Evolutionary conservation across 306 rosid species (phyloP).

Genomic region (Cicer judaicum): DNA sequence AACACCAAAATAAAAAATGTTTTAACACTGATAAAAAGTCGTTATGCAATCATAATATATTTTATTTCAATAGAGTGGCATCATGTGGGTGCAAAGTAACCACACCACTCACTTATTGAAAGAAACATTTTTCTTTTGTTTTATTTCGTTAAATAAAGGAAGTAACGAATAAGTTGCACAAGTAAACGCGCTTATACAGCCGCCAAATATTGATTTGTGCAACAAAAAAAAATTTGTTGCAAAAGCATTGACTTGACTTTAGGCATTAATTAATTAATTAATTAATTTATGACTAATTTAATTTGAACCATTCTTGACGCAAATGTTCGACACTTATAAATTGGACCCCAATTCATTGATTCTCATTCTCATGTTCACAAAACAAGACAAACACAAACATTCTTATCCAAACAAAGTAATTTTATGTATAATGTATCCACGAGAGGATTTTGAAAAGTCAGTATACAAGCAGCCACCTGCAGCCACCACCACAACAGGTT

Average conservation of each 20-base stretch:
- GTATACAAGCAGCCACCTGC: background rate
- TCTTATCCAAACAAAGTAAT: background rate
- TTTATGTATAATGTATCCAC: background rate
- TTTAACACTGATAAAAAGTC: too few species aligned
- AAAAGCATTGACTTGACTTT: too few species aligned
- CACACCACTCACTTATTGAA: too few species aligned
- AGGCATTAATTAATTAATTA: too few species aligned
- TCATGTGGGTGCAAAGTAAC: too few species aligned
- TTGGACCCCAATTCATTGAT: background rate
- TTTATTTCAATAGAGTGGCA: too few species aligned
- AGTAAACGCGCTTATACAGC: background rate
- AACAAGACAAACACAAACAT: too few species aligned
- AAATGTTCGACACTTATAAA: background rate
- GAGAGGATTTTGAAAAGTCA: background rate
- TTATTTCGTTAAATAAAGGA: background rate
- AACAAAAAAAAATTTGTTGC: too few species aligned
- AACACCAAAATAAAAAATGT: too few species aligned
- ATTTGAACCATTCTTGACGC: background rate
- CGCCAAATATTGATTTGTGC: background rate
- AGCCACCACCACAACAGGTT: constrained; percentile 24
- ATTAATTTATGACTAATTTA: too few species aligned
- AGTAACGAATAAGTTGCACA: background rate
- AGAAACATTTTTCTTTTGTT: background rate
- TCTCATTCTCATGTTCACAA: background rate
- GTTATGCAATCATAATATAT: too few species aligned